Conservation (phyloP, 2,329 filamentous ascomycete genomes). For the Trichoderma sp. region DNA sequence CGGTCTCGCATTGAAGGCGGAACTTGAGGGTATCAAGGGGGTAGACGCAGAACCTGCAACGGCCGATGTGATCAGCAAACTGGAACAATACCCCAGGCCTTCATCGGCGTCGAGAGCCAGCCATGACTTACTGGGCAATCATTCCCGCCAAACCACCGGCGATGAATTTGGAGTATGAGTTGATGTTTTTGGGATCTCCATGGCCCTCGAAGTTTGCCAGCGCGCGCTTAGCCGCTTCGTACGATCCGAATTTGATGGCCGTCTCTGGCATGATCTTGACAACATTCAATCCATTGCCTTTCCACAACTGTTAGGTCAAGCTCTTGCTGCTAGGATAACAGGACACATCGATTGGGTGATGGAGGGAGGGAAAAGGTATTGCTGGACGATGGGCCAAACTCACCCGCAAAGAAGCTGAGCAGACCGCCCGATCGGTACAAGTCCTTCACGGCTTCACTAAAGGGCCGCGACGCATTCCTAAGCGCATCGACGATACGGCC, state of each 20-base stretch:
- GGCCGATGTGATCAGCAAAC: constrained; percentile 33
- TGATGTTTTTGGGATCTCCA: constrained; percentile 75
- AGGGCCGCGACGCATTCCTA: constrained; percentile 67
- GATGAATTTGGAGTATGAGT: constrained; percentile 83
- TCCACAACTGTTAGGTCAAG: neutral
- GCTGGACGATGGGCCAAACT: constrained; percentile 36
- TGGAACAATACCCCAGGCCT: neutral
- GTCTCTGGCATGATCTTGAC: constrained; percentile 99
- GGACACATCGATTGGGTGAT: too few species aligned
- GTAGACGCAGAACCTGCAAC: constrained; percentile 79
- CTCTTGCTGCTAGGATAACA: neutral
- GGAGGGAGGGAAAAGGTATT: neutral
- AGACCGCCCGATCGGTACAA: constrained; percentile 85
- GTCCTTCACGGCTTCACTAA: constrained; percentile 72
- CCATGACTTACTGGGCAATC: constrained; percentile 71
- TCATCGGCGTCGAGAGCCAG: neutral
- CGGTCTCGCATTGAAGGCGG: constrained; percentile 89
- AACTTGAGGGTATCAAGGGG: constrained; percentile 84
- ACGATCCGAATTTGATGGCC: constrained; percentile 96
- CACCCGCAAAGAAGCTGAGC: constrained; percentile 89
- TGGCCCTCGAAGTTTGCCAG: constrained; percentile 88
- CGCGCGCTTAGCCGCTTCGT: constrained; percentile 89
- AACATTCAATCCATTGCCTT: constrained; percentile 94
- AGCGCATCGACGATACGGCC: constrained; percentile 67
- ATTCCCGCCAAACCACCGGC: constrained; percentile 91